These are phyloP conservation scores for Ceratobasidium sp. DNA, from an alignment of 1,284 basidiomycete species.

Conservation along the genomic window DNA sequence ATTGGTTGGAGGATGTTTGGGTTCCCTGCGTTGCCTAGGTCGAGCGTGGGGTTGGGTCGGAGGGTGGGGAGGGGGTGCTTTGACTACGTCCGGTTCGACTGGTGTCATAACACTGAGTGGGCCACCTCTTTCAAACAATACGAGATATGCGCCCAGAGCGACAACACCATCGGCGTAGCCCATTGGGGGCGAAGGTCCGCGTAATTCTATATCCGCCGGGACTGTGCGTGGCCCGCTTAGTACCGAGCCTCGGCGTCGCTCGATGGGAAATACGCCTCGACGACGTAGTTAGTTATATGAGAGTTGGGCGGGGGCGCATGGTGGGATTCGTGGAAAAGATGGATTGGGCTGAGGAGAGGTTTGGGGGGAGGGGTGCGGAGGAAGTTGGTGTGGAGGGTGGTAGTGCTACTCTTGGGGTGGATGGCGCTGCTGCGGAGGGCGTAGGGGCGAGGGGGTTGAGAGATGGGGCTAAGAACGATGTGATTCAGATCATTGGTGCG, in stretches of 20 bases:
- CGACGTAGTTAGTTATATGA: constrained; percentile 7
- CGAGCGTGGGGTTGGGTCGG: constrained; percentile 46
- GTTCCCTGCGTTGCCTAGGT: constrained; percentile 65
- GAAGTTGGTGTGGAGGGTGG: background rate
- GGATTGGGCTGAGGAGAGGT: constrained; percentile 5
- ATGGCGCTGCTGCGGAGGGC: constrained; percentile 1
- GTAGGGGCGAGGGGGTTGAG: constrained; percentile 31
- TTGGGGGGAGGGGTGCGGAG: constrained; percentile 1
- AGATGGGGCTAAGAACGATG: constrained; percentile 49
- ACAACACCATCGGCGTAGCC: too few species aligned
- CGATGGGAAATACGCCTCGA: constrained; percentile 13
- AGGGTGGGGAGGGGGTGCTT: background rate
- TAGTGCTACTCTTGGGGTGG: constrained; percentile 4
- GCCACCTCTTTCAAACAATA: constrained; percentile 44
- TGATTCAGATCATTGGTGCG: constrained; percentile 49
- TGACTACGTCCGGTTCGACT: background rate
- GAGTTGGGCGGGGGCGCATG: constrained; percentile 12
- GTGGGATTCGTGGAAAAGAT: background rate
- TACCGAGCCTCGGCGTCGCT: background rate
- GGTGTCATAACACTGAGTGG: background rate
- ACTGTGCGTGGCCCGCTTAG: background rate
- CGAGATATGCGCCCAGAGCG: background rate
- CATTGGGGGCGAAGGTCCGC: too few species aligned
- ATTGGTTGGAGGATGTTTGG: constrained; percentile 86
- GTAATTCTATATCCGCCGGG: constrained; percentile 1